A percentile compares a stretch with the other conserved stretches of the same genome.
Conservation (phyloP, 768 basidiomycete genomes). For the Hygrocybe punicea region DNA sequence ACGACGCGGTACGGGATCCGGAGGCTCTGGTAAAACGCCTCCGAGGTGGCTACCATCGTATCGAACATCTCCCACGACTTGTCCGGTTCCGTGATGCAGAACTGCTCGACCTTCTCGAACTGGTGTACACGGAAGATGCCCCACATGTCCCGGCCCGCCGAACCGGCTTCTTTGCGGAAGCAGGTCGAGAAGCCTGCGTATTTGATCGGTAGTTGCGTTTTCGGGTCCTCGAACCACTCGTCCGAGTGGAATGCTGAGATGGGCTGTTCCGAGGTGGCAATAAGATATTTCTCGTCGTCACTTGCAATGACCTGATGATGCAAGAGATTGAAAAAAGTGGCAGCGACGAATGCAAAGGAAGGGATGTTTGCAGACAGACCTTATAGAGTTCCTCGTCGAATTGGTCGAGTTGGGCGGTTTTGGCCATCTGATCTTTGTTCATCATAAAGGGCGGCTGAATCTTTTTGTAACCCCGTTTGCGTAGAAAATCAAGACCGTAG, state of each 20-base stretch:
- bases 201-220: constrained; percentile 85
- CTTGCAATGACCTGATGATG: constrained; percentile 67
- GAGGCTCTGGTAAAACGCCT: constrained; percentile 95
- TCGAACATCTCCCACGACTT: constrained; percentile 95
- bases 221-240: constrained; percentile 96
- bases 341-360: background rate
- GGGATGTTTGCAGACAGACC: constrained; percentile 45
- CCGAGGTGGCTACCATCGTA: constrained; percentile 81
- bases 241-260: constrained; percentile 94
- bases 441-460: constrained; percentile 98
- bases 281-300: constrained; percentile 97
- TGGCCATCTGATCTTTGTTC: constrained; percentile 95
- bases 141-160: constrained; percentile 98
- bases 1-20: constrained; percentile 90
- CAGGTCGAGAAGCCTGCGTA: constrained; percentile 92
- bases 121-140: constrained; percentile 99
- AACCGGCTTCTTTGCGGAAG: constrained; percentile 98
- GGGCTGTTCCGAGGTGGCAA: constrained; percentile 98
- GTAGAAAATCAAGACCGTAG: constrained; percentile 92
- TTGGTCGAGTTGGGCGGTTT: constrained; percentile 96
- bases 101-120: constrained; percentile 98
- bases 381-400: constrained; percentile 99
- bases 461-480: constrained; percentile 81
- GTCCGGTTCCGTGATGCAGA: constrained; percentile 90
- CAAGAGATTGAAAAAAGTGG: background rate